phyloP scores from a whole-genome alignment of 495 filamentous ascomycete genomes.

The Trypethelium eluteriae region DNA sequence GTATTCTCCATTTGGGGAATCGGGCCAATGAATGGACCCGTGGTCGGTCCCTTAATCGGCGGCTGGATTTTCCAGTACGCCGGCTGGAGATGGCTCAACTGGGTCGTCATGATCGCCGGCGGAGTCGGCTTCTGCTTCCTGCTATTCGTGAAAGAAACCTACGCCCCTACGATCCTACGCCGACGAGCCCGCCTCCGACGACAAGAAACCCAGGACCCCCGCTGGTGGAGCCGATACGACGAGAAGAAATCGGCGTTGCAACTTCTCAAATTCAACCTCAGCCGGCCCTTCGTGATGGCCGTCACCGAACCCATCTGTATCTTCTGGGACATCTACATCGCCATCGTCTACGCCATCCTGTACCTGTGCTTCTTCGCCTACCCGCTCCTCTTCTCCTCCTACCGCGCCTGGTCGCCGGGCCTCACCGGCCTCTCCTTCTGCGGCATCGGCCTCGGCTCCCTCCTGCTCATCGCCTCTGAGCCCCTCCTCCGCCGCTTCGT shows the following conservation, averaged over 20 bases:
- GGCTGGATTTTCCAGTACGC: conserved; percentile 70
- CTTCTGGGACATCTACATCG: conserved; percentile 72
- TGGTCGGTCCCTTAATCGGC: conserved; percentile 56
- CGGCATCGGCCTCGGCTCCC: conserved; percentile 71
- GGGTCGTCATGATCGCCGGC: conserved; percentile 65
- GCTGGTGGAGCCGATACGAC: conserved; percentile 74
- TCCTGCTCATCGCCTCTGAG: conserved; percentile 57
- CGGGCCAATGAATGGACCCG: conserved; percentile 66
- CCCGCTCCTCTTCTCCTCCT: conserved; percentile 67
- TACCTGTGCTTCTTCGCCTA: conserved; percentile 84
- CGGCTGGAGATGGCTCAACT: conserved; percentile 85
- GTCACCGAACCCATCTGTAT: conserved; percentile 75
- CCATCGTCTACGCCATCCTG: conserved; percentile 56
- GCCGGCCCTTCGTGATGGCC: conserved; percentile 67
- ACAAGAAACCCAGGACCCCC: conserved; percentile 64
- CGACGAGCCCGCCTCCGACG: conserved; percentile 58
- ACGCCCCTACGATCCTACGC: conserved; percentile 64
- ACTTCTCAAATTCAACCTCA: conserved; percentile 62
- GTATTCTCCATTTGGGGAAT: conserved; percentile 69
- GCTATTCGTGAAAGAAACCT: conserved; percentile 61
- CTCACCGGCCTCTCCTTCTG: conserved; percentile 69
- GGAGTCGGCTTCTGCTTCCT: conserved; percentile 50
- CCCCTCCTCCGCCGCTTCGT: conserved; percentile 58
- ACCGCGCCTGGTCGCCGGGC: conserved; percentile 68
- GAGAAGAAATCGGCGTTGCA: conserved; percentile 47